Evolutionary conservation across 2,329 filamentous ascomycete species (phyloP).

Genomic region (Alternaria sp.): DNA sequence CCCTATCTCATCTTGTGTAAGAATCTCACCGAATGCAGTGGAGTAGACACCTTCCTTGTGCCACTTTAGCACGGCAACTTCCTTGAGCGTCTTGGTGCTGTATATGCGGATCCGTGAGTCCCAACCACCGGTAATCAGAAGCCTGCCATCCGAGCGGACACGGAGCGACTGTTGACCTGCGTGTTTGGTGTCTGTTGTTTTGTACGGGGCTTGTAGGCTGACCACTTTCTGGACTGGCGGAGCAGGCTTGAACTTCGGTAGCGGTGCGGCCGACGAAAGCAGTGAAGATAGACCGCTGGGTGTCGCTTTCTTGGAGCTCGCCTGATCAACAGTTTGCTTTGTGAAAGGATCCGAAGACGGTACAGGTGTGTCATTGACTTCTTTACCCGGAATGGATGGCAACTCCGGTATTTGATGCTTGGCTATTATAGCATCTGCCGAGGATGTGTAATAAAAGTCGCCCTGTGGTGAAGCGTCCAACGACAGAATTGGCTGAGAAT

Average conservation of each 20-base stretch:
- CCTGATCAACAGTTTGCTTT: constrained; percentile 18
- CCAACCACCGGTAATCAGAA: constrained; percentile 94
- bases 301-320: constrained; percentile 1
- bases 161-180: constrained; percentile 83
- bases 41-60: constrained; percentile 88
- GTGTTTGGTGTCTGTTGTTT: constrained; percentile 78
- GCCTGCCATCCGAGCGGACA: constrained; percentile 78
- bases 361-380: background rate
- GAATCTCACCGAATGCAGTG: constrained; percentile 69
- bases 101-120: constrained; percentile 84
- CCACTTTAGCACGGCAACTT: constrained; percentile 93
- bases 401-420: constrained; percentile 70
- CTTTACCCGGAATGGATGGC: background rate
- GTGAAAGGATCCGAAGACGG: constrained; percentile 18
- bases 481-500: constrained; percentile 83
- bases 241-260: constrained; percentile 10
- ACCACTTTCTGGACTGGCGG: constrained; percentile 5
- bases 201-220: constrained; percentile 57
- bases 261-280: constrained; percentile 20
- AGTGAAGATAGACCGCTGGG: constrained; percentile 34
- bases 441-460: constrained; percentile 76
- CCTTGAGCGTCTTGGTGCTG: constrained; percentile 77
- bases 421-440: constrained; percentile 79
- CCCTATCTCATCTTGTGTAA: constrained; percentile 15
- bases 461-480: constrained; percentile 45